Conservation (phyloP, 2,329 filamentous ascomycete genomes). For the Aspergillus awamori region DNA sequence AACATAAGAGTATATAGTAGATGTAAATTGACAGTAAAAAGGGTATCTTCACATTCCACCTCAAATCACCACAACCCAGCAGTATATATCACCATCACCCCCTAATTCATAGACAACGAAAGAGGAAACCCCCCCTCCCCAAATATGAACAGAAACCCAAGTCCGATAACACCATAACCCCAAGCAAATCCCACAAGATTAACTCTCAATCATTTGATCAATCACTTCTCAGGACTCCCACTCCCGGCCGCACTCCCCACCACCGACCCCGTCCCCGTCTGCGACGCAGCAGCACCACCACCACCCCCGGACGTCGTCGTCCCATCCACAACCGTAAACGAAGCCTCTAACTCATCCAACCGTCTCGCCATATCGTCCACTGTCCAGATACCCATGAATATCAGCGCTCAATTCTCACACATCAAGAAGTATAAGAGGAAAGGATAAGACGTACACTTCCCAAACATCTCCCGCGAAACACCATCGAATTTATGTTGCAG, state of each 20-base stretch:
- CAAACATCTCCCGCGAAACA: conserved; percentile 83
- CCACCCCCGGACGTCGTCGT: conserved; percentile 24
- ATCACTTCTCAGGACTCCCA: neutral
- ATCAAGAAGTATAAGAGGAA: neutral
- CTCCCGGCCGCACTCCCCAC: neutral
- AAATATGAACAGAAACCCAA: neutral
- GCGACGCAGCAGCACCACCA: conserved; percentile 3
- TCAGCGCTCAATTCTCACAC: neutral
- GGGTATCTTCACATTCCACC: neutral
- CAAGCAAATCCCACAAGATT: neutral
- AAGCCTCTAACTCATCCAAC: conserved; percentile 79
- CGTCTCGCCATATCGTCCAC: conserved; percentile 94
- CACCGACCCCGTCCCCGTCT: conserved; percentile 14
- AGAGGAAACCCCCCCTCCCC: neutral
- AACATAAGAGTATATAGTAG: neutral
- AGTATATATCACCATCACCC: neutral
- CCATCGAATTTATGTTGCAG: conserved; percentile 82
- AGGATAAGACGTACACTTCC: conserved; percentile 68
- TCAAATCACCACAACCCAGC: neutral
- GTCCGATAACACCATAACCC: neutral
- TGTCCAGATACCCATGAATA: conserved; percentile 40
- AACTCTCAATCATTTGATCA: neutral
- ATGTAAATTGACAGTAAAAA: neutral
- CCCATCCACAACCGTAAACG: conserved; percentile 60
- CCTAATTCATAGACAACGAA: neutral